Evolutionary conservation across 192 early-diverging fungal genomes (phyloP).

Genomic region (Kickxella alabastrina): DNA sequence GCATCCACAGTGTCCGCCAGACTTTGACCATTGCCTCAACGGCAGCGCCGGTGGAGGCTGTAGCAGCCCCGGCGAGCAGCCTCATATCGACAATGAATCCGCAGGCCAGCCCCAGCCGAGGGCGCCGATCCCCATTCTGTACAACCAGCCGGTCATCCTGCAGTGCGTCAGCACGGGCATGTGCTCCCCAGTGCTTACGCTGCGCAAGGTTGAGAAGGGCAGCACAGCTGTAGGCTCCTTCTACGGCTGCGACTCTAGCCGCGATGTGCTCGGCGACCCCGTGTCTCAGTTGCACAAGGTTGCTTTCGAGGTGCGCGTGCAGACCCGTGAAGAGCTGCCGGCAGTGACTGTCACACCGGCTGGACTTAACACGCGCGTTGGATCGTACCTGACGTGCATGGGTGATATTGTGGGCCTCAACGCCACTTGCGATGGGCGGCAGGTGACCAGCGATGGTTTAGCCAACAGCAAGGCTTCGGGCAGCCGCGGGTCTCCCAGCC

Average conservation of each 20-base stretch:
- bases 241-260: constrained; percentile 36
- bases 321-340: constrained; percentile 43
- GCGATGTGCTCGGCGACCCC: constrained; percentile 73
- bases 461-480: constrained; percentile 5
- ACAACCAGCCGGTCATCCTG: constrained; percentile 84
- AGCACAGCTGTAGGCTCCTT: constrained; percentile 67
- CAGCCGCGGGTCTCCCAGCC: constrained; percentile 15
- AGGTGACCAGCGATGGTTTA: constrained; percentile 15
- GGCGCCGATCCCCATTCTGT: constrained; percentile 70
- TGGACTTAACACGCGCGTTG: constrained; percentile 38
- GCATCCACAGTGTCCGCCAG: constrained; percentile 55
- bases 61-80: constrained; percentile 4
- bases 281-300: constrained; percentile 90
- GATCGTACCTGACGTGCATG: constrained; percentile 65
- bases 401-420: constrained; percentile 77
- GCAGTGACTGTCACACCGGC: constrained; percentile 44
- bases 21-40: constrained; percentile 10
- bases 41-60: constrained; percentile 1
- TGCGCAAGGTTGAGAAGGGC: constrained; percentile 82
- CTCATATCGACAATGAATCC: constrained; percentile 13
- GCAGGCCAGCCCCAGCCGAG: constrained; percentile 26
- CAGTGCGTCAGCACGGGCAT: constrained; percentile 86
- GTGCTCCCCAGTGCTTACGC: constrained; percentile 73
- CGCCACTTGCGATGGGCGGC: constrained; percentile 39
- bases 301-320: constrained; percentile 69